Conservation (phyloP, 805 yeast species). For the Teunomyces aglyptinius region DNA sequence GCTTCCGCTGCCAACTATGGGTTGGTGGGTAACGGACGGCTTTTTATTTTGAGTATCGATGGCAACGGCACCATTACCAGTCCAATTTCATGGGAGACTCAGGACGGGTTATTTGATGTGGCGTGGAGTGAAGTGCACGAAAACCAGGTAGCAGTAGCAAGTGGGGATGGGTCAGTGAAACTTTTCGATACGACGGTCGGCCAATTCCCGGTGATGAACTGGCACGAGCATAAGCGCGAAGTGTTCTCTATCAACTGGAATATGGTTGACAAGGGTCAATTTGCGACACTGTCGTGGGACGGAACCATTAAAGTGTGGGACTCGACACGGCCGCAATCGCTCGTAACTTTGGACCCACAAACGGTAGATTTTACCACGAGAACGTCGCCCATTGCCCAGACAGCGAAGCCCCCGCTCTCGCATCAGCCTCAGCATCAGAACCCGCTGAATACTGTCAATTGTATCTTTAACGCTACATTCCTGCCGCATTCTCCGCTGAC, state of each 20-base stretch:
- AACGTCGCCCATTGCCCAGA: slow-evolving; percentile 21
- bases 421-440: slow-evolving; percentile 36
- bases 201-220: slow-evolving; percentile 70
- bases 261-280: slow-evolving; percentile 60
- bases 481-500: slow-evolving; percentile 81
- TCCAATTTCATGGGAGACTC: slow-evolving; percentile 73
- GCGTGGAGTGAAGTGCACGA: slow-evolving; percentile 92
- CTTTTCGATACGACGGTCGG: slow-evolving; percentile 71
- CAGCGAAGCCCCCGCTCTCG: slow-evolving; percentile 25
- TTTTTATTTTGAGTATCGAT: slow-evolving; percentile 66
- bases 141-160: slow-evolving; percentile 76
- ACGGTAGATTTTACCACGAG: slow-evolving; percentile 26
- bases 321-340: slow-evolving; percentile 54
- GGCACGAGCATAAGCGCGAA: slow-evolving; percentile 74
- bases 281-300: slow-evolving; percentile 89
- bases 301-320: slow-evolving; percentile 82
- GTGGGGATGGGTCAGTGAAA: slow-evolving; percentile 88
- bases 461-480: slow-evolving; percentile 76
- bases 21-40: slow-evolving; percentile 87
- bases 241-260: slow-evolving; percentile 77
- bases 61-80: slow-evolving; percentile 60
- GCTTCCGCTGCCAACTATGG: slow-evolving; percentile 93
- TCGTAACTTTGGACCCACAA: slow-evolving; percentile 50
- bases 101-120: slow-evolving; percentile 85
- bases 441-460: slow-evolving; percentile 43